Conservation (phyloP, 2,329 filamentous ascomycete genomes). For the Chalara sp. region DNA sequence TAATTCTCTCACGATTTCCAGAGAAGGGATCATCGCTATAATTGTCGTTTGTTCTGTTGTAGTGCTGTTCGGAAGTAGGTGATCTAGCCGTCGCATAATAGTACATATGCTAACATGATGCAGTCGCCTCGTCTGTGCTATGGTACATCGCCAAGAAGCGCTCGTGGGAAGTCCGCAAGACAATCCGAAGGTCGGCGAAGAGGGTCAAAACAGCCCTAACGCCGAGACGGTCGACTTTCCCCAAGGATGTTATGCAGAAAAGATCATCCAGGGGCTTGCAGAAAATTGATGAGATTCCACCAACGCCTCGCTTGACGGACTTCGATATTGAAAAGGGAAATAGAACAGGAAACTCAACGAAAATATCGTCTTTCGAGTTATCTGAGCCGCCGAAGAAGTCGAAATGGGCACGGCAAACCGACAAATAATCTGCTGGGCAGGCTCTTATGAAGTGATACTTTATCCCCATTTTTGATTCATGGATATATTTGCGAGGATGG, state of each 20-base stretch:
- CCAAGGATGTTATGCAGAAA: slow-evolving; percentile 45
- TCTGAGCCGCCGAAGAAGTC: slow-evolving; percentile 23
- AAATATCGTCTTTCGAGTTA: slow-evolving; percentile 25
- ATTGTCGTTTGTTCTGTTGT: slow-evolving; percentile 64
- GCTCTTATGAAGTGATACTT: slow-evolving; percentile 5
- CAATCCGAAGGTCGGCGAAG: slow-evolving; percentile 59
- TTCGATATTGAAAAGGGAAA: slow-evolving; percentile 54
- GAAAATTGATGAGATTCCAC: slow-evolving; percentile 48
- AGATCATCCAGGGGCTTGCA: slow-evolving; percentile 34
- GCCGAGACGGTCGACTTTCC: slow-evolving; percentile 55
- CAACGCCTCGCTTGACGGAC: slow-evolving; percentile 46
- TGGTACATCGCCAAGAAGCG: slow-evolving; percentile 80
- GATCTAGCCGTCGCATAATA: not conserved
- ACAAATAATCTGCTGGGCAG: slow-evolving; percentile 9
- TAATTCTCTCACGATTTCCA: slow-evolving; percentile 57
- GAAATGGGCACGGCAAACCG: slow-evolving; percentile 22
- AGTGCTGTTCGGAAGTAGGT: slow-evolving; percentile 62
- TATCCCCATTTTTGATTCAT: not conserved
- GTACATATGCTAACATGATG: slow-evolving; percentile 4
- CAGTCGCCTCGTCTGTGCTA: slow-evolving; percentile 45
- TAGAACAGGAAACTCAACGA: slow-evolving; percentile 4
- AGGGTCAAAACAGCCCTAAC: slow-evolving; percentile 56
- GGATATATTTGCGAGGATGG: not conserved
- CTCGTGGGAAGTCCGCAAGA: slow-evolving; percentile 74
- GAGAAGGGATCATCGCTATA: slow-evolving; percentile 66